Conservation (phyloP, 1,284 basidiomycete species). For the Heliocybe sulcata region DNA sequence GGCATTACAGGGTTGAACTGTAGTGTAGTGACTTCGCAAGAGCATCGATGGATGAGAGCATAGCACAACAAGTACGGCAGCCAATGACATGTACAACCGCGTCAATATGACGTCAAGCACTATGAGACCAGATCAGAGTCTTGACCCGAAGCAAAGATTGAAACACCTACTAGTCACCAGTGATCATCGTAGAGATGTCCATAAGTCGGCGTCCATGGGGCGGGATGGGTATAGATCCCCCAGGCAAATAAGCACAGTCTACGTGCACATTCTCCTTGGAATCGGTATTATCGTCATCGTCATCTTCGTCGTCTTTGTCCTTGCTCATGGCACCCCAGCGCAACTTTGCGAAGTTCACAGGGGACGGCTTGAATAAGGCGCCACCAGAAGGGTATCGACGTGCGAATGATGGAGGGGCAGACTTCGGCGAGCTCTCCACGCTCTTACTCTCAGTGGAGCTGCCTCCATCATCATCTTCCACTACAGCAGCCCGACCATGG, state of each 20-base stretch:
- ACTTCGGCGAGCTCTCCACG: not conserved
- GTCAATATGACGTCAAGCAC: not conserved
- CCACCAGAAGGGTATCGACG: not conserved
- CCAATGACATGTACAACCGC: not conserved
- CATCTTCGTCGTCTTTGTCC: not conserved
- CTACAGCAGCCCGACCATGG: not conserved
- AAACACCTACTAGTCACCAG: not conserved
- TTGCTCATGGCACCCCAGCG: not conserved
- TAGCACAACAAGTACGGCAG: no score
- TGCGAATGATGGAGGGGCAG: not conserved
- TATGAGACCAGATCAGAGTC: not conserved
- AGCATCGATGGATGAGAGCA: no score
- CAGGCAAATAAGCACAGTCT: not conserved
- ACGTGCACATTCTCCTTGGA: not conserved
- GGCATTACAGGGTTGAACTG: not conserved
- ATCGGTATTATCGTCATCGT: not conserved
- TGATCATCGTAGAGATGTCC: not conserved
- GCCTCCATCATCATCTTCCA: not conserved
- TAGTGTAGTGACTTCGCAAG: not conserved
- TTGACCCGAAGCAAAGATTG: not conserved
- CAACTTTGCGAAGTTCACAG: not conserved
- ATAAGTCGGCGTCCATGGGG: not conserved
- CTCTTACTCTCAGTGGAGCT: not conserved
- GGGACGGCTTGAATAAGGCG: not conserved
- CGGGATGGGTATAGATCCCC: not conserved